Conservation (phyloP, 371 early-diverging fungal genomes). For the Entomophthora muscae region DNA sequence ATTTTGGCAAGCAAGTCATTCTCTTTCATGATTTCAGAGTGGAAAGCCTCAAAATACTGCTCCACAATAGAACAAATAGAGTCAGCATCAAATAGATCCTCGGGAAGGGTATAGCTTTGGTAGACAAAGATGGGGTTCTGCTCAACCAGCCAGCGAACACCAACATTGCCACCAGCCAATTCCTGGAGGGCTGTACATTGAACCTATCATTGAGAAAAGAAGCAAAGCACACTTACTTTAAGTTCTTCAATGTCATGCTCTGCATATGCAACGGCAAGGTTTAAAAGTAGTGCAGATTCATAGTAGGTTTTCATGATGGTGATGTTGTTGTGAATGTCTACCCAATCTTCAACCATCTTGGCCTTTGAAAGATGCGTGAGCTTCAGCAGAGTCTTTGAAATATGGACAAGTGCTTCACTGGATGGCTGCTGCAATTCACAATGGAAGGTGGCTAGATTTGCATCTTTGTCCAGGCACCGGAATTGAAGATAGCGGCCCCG, state of each 20-base stretch:
- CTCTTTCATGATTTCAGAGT: neutral
- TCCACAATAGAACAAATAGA: neutral
- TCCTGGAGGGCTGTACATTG: conserved; percentile 1
- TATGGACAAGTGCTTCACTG: neutral
- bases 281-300: neutral
- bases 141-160: conserved; percentile 1
- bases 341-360: neutral
- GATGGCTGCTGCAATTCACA: neutral
- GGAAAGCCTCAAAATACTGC: neutral
- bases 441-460: neutral
- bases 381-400: neutral
- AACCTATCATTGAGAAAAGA: neutral
- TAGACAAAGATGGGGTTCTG: conserved; percentile 5
- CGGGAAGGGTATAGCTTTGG: neutral
- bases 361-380: conserved; percentile 1
- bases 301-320: neutral
- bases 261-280: neutral
- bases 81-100: neutral
- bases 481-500: neutral
- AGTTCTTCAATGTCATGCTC: neutral
- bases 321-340: neutral
- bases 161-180: neutral
- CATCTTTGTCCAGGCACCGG: neutral
- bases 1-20: neutral
- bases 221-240: neutral